Base-by-base conservation (phyloP, 2,329 filamentous ascomycete species). In the Aspergillus neotritici region DNA sequence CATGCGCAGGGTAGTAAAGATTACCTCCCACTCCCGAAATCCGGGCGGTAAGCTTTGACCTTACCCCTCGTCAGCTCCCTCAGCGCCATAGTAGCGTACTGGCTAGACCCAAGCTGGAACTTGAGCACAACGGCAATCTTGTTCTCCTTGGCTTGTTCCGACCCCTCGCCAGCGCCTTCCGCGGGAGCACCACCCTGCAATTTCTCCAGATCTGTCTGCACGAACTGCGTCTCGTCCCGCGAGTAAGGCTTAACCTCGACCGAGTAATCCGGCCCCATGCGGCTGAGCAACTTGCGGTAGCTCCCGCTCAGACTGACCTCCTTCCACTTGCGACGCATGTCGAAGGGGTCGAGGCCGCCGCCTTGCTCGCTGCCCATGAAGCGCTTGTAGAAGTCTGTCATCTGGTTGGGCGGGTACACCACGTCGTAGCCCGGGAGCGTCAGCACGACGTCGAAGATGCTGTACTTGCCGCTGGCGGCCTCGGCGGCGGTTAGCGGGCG, bases 401-500 rank as follows among this genome's bases (percentile, higher is more conserved):
- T 80, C 30, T 80, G 80, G 63, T 98, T 97, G 15, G 74, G 63
- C 0, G 93, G 93, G 61, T 97, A 98, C 30, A 86, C 66, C 31
- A 97, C 79, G 55, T 95, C 89, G 69, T 83, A 96, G 13, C 93
- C 93, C 0, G 93, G 93, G n/a, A 86, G 83, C 3, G 94, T 91
- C 2, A 98, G 76, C 10, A 98, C 90, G 49, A 97, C 63, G 61
- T 98, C 93, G 59, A 86, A 88, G 55, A 98, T 85, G 31, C 76
- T 80, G 67, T 84, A 96, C 45, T 78, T 75, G 9, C 87, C 88
- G 51, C 81, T 86, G 17, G 76, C 75, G 3, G 82, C 86, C 63
- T 98, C 93, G n/a, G 84, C 82, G 4, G 79, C 79, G 2, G 82
- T 85, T 11, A 98, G 71, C 0, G 82, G 68, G 11, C 88, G 82